Evolutionary conservation across 2,329 filamentous ascomycete genomes (phyloP).

Genomic region (Aspergillus udagawae): DNA sequence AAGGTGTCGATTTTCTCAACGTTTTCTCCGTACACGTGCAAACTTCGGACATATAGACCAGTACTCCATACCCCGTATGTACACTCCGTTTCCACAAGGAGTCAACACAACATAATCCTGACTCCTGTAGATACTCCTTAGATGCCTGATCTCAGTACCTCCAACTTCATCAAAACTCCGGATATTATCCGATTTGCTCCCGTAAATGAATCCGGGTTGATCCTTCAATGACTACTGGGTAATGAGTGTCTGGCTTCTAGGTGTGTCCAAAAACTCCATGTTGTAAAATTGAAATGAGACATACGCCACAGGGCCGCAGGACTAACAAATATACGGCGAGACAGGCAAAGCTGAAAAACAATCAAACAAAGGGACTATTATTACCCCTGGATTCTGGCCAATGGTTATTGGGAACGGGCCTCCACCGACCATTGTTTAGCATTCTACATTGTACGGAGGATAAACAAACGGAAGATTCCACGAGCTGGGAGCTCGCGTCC

Average conservation of each 20-base stretch:
- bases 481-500: background rate
- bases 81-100: too few species aligned
- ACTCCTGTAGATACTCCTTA: background rate
- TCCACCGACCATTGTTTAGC: background rate
- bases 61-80: too few species aligned
- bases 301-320: background rate
- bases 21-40: background rate
- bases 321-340: background rate
- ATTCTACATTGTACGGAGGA: background rate
- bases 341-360: background rate
- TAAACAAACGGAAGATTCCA: background rate
- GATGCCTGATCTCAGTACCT: background rate
- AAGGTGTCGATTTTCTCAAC: too few species aligned
- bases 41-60: background rate
- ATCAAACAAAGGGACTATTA: background rate
- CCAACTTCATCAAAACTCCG: background rate
- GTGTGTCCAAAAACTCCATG: background rate
- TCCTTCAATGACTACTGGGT: background rate
- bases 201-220: background rate
- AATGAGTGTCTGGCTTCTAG: background rate
- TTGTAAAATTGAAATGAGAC: background rate
- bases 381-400: background rate
- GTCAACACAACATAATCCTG: background rate
- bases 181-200: conserved; percentile 3
- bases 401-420: background rate